phyloP scores from a whole-genome alignment of 495 filamentous ascomycete genomes.

The Aspergillus heteromorphus region DNA sequence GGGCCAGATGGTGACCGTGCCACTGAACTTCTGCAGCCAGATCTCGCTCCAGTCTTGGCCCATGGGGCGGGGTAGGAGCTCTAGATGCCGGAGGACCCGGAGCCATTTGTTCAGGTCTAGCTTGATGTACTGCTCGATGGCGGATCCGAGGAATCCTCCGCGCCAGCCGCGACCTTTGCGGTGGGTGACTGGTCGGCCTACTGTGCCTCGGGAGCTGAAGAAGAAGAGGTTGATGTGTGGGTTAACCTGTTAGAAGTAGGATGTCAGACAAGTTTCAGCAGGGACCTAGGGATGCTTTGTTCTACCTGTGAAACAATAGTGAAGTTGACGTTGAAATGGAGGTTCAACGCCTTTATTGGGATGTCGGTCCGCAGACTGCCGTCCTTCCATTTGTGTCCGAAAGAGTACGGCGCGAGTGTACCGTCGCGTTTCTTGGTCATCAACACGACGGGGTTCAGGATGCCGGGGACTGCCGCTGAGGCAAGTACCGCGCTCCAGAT shows the following conservation, averaged over 20 bases:
- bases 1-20: constrained; percentile 94
- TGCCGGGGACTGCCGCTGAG: constrained; percentile 92
- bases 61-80: constrained; percentile 83
- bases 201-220: constrained; percentile 86
- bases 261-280: not conserved
- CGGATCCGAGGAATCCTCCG: constrained; percentile 88
- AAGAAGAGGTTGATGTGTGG: constrained; percentile 98
- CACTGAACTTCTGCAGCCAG: constrained; percentile 91
- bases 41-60: constrained; percentile 95
- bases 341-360: constrained; percentile 84
- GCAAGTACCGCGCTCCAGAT: constrained; percentile 97
- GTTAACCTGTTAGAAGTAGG: constrained; percentile 56
- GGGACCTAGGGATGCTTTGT: not conserved
- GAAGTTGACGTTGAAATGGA: constrained; percentile 97
- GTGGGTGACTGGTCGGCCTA: constrained; percentile 91
- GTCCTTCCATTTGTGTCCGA: constrained; percentile 98
- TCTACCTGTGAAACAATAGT: constrained; percentile 78
- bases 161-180: constrained; percentile 91
- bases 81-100: constrained; percentile 84
- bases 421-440: constrained; percentile 88
- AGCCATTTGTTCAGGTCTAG: constrained; percentile 96
- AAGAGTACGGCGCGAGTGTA: constrained; percentile 75
- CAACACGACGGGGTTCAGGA: constrained; percentile 89
- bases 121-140: constrained; percentile 89
- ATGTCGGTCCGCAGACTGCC: constrained; percentile 92